phyloP scores from a whole-genome alignment of 208 protist genomes.

The Leishmania amazonensis region DNA sequence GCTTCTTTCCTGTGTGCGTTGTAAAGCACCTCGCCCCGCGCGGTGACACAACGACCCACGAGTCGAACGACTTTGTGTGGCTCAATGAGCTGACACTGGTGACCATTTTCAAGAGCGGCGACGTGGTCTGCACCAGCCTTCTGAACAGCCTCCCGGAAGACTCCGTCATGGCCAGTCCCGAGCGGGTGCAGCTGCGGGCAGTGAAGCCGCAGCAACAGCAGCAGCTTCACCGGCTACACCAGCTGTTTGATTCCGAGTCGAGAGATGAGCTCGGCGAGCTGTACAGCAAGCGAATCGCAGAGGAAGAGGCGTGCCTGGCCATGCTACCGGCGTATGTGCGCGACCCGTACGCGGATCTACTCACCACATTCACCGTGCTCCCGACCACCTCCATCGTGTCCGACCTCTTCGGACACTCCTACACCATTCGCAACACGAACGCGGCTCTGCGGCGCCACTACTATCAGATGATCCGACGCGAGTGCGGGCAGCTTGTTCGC shows the following conservation, averaged over 20 bases:
- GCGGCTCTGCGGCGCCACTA: constrained; percentile 47
- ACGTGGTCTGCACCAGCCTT: constrained; percentile 68
- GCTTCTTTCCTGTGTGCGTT: constrained; percentile 61
- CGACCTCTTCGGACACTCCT: constrained; percentile 65
- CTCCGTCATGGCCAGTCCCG: constrained; percentile 19
- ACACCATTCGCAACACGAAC: constrained; percentile 62
- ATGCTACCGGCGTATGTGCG: constrained; percentile 22
- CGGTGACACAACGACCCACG: constrained; percentile 28
- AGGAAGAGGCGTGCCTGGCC: constrained; percentile 23
- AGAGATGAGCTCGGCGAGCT: constrained; percentile 19
- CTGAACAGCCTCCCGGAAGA: constrained; percentile 41
- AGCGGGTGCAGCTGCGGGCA: background rate
- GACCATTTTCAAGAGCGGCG: constrained; percentile 60
- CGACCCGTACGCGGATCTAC: constrained; percentile 43
- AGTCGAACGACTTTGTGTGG: constrained; percentile 76
- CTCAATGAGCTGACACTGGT: constrained; percentile 80
- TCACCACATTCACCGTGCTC: constrained; percentile 65
- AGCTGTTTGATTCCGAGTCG: constrained; percentile 1
- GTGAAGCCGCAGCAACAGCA: constrained; percentile 16
- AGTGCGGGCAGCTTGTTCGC: constrained; percentile 38
- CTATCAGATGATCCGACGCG: constrained; percentile 39
- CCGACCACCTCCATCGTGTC: constrained; percentile 60
- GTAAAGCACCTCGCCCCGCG: constrained; percentile 31
- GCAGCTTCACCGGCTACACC: constrained; percentile 4
- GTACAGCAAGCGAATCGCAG: constrained; percentile 8